A percentile compares a stretch with the other conserved stretches of the same genome.
Evolutionary conservation across 805 yeast species (phyloP).

Genomic region (Debaryomyces castellii): DNA sequence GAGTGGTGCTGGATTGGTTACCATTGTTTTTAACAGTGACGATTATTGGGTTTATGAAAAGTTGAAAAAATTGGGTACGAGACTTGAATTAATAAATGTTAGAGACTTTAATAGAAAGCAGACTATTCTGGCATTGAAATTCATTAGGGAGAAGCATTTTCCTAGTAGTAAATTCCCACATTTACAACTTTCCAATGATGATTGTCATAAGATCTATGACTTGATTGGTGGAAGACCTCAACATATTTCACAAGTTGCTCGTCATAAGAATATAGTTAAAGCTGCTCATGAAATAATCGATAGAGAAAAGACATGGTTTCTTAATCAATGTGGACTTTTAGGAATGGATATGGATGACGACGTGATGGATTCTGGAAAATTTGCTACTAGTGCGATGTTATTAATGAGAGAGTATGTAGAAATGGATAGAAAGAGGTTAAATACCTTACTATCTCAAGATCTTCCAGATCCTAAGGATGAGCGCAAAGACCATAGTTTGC

Average conservation of each 20-base stretch:
- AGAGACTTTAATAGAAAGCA: constrained; percentile 58
- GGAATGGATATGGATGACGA: constrained; percentile 86
- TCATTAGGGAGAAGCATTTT: constrained; percentile 45
- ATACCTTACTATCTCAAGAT: constrained; percentile 27
- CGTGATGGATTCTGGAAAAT: constrained; percentile 82
- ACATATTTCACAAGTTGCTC: constrained; percentile 69
- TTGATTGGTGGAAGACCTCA: constrained; percentile 85
- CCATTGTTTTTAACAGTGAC: constrained; percentile 74
- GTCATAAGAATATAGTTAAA: constrained; percentile 51
- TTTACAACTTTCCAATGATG: constrained; percentile 32
- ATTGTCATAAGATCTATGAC: constrained; percentile 58
- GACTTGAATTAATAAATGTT: constrained; percentile 70
- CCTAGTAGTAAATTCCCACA: constrained; percentile 34
- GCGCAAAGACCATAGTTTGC: constrained; percentile 51
- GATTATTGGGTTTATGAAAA: constrained; percentile 88
- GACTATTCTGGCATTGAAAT: constrained; percentile 53
- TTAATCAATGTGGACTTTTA: constrained; percentile 76
- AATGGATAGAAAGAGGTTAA: constrained; percentile 50
- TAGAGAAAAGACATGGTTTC: constrained; percentile 80
- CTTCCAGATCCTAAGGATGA: constrained; percentile 29
- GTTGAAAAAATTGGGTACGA: constrained; percentile 66
- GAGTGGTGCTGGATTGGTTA: constrained; percentile 70
- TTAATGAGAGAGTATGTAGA: constrained; percentile 68
- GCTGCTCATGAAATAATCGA: constrained; percentile 75
- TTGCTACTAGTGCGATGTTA: constrained; percentile 70